Evolutionary conservation across 805 yeast genomes (phyloP).

Genomic region (Wickerhamomyces tratensis): DNA sequence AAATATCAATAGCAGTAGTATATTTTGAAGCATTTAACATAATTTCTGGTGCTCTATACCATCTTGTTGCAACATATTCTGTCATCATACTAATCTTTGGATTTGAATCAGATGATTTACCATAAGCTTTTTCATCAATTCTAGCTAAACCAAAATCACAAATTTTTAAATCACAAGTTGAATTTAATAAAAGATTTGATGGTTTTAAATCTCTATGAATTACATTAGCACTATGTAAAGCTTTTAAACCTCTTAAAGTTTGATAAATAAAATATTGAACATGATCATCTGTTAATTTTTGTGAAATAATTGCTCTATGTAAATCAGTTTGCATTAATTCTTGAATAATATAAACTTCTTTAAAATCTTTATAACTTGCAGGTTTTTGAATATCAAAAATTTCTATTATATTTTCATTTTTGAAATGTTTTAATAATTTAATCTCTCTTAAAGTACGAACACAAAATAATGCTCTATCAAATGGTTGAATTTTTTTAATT

Average conservation of each 20-base stretch:
- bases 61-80: conserved; percentile 94
- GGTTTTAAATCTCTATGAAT: conserved; percentile 92
- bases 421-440: conserved; percentile 80
- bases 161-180: conserved; percentile 88
- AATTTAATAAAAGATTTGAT: conserved; percentile 72
- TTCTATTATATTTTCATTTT: conserved; percentile 88
- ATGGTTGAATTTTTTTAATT: conserved; percentile 88
- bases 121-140: conserved; percentile 19
- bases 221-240: conserved; percentile 89
- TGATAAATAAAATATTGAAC: conserved; percentile 91
- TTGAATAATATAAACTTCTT: conserved; percentile 82
- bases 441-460: conserved; percentile 83
- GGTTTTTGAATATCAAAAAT: conserved; percentile 89
- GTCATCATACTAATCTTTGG: conserved; percentile 79
- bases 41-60: conserved; percentile 97
- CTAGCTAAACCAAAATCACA: conserved; percentile 92
- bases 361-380: conserved; percentile 58
- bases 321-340: conserved; percentile 85
- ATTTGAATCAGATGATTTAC: conserved; percentile 37
- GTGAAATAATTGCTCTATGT: conserved; percentile 74
- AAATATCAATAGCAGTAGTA: conserved; percentile 90
- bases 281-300: conserved; percentile 82
- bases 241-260: conserved; percentile 81
- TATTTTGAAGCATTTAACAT: conserved; percentile 92
- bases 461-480: conserved; percentile 82